phyloP scores from a whole-genome alignment of 2,329 filamentous ascomycete species.

The Cercospora zeae-maydis region DNA sequence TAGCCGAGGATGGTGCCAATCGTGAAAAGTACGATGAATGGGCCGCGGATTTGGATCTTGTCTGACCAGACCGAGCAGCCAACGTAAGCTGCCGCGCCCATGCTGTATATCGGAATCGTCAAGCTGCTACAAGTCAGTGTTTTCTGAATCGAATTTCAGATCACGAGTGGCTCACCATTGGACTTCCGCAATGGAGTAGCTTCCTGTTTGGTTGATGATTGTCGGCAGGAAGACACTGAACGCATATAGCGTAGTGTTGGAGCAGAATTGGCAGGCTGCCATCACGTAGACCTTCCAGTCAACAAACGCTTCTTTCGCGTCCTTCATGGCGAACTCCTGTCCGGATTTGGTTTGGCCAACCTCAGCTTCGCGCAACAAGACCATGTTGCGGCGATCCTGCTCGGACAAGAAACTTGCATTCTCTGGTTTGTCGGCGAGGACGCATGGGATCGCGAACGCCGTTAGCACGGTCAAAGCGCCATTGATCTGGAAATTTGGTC shows the following conservation, averaged over 20 bases:
- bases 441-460: slow-evolving; percentile 52
- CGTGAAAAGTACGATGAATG: slow-evolving; percentile 22
- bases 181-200: slow-evolving; percentile 48
- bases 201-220: slow-evolving; percentile 51
- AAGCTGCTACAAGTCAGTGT: slow-evolving; percentile 37
- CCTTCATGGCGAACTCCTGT: slow-evolving; percentile 51
- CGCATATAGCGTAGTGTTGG: slow-evolving; percentile 52
- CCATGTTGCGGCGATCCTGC: slow-evolving; percentile 58
- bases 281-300: slow-evolving; percentile 78
- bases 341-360: slow-evolving; percentile 44
- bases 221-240: slow-evolving; percentile 57
- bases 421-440: slow-evolving; percentile 63
- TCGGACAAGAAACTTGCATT: slow-evolving; percentile 57
- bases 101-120: slow-evolving; percentile 56
- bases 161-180: slow-evolving; percentile 32
- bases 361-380: slow-evolving; percentile 48
- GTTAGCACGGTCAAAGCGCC: slow-evolving; percentile 55
- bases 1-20: slow-evolving; percentile 27
- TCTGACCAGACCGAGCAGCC: slow-evolving; percentile 49
- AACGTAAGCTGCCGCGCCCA: slow-evolving; percentile 49
- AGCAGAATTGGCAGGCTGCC: slow-evolving; percentile 63
- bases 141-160: background rate
- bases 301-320: slow-evolving; percentile 62
- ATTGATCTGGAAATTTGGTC: slow-evolving; percentile 39
- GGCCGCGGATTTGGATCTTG: slow-evolving; percentile 29